Base-by-base conservation (phyloP, 495 filamentous ascomycete genomes). In the Oidiodendron maius region DNA sequence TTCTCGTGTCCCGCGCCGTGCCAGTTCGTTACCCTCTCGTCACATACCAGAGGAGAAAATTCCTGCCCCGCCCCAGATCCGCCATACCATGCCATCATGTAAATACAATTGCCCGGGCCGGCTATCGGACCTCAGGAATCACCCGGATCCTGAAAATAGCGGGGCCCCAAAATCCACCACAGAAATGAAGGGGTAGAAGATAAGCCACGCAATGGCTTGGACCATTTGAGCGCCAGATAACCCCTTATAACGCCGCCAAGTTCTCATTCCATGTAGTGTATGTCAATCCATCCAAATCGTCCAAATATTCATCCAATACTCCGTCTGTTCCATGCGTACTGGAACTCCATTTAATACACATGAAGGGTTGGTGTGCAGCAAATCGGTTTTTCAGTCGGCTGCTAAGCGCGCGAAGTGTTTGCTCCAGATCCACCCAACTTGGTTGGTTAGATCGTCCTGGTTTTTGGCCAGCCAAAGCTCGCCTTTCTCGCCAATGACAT, bases 341-440 rank as follows among this genome's bases (percentile, higher is more conserved):
- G 5, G 26, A 30, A 30, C 26, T 5, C 26, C 26, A 12, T 30
- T n/a, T 30, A 30, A 30, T 30, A 30, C 26, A 30, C 5, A 30
- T 30, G 26, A 12, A 30, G 12, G 5, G 5, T 30, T 30, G 12
- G 26, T 12, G 26, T 30, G 26, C 26, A 5, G 5, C 26, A 30
- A 30, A 10, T 21, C 13, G 20, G 23, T 39, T 40, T 21, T 35
- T 53, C 22, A 60, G 30, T 60, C 54, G 13, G 47, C 40, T 12
- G 82, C 82, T 52, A 89, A 61, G 48, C 86, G 87, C 40, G 86
- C 87, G 69, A 98, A 97, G 68, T 98, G 93, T 61, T 95, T 94
- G 58, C 86, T 93, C 93, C 93, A 98, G 52, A 98, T 95, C 93
- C 93, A 98, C 35, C 93, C 93, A n/a, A 96, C 78, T 52, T 80